Evolutionary conservation across 192 early-diverging fungal species (phyloP).

Genomic region (Funneliformis geosporum): DNA sequence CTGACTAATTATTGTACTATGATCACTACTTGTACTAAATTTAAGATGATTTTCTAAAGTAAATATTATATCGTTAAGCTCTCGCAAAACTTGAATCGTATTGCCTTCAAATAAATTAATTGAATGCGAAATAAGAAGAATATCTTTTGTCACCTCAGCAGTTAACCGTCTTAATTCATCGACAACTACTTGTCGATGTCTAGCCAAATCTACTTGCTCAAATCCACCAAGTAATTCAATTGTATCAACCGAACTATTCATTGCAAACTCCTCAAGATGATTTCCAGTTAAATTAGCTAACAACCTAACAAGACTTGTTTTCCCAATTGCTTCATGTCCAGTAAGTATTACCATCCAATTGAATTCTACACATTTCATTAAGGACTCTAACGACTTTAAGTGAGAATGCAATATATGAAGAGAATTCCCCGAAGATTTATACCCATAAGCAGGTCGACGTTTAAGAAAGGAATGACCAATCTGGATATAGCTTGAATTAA

Average conservation of each 20-base stretch:
- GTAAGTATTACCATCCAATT: constrained; percentile 91
- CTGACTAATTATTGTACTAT: not conserved
- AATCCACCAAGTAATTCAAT: constrained; percentile 97
- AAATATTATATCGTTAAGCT: constrained; percentile 43
- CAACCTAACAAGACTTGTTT: constrained; percentile 83
- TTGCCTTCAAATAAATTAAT: not conserved
- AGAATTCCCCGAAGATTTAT: constrained; percentile 44
- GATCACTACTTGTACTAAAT: constrained; percentile 6
- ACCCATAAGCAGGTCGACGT: constrained; percentile 41
- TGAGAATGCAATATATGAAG: constrained; percentile 68
- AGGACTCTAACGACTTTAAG: constrained; percentile 68
- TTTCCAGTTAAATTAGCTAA: constrained; percentile 83
- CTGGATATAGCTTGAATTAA: constrained; percentile 54
- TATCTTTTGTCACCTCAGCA: constrained; percentile 44
- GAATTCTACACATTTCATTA: constrained; percentile 87
- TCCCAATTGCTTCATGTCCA: constrained; percentile 82
- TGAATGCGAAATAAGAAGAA: constrained; percentile 37
- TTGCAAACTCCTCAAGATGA: constrained; percentile 86
- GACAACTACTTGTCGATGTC: constrained; percentile 62
- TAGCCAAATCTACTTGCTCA: constrained; percentile 88
- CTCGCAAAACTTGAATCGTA: constrained; percentile 32
- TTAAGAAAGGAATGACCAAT: constrained; percentile 65
- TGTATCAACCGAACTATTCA: constrained; percentile 94
- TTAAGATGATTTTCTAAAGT: constrained; percentile 39
- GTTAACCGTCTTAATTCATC: constrained; percentile 48